Evolutionary conservation across 108 stramenopile genomes (phyloP).

Genomic region (Cyclotella choctawhatcheeana): DNA sequence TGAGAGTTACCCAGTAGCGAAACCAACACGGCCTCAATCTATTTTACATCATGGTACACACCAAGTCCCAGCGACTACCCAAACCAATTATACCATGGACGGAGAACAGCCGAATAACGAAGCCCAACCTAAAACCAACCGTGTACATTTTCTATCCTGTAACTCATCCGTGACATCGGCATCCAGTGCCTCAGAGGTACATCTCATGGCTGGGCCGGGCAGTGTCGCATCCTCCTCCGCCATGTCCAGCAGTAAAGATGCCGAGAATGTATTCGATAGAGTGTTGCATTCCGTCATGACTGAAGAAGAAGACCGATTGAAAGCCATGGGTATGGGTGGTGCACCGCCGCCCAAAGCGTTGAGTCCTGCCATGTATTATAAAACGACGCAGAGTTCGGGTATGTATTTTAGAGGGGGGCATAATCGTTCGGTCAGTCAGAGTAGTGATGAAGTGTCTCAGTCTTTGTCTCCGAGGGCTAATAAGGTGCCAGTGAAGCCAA

Average conservation of each 20-base stretch:
- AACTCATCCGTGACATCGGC: slow-evolving; percentile 21
- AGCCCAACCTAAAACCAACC: too few relatives aligned
- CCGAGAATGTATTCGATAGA: slow-evolving; percentile 36
- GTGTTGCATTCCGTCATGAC: slow-evolving; percentile 35
- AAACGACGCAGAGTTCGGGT: not conserved
- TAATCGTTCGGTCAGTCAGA: not conserved
- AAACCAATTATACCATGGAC: not conserved
- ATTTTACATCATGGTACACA: slow-evolving; percentile 29
- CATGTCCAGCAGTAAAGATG: slow-evolving; percentile 24
- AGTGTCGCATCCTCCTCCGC: slow-evolving; percentile 38
- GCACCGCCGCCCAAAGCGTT: not conserved
- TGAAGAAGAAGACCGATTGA: slow-evolving; percentile 30
- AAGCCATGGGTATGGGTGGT: slow-evolving; percentile 35
- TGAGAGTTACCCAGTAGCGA: not conserved
- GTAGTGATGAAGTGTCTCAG: not conserved
- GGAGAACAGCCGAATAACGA: too few relatives aligned
- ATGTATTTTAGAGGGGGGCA: not conserved
- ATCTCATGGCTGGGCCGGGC: slow-evolving; percentile 36
- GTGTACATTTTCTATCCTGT: slow-evolving; percentile 27
- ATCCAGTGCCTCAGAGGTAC: slow-evolving; percentile 33
- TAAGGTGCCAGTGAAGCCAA: not conserved
- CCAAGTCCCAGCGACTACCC: not conserved
- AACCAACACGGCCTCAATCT: slow-evolving; percentile 4
- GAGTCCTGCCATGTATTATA: slow-evolving; percentile 10
- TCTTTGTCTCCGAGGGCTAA: too few relatives aligned